Conservation (phyloP, 1,284 basidiomycete genomes). For the Xerocomus nothofagi region DNA sequence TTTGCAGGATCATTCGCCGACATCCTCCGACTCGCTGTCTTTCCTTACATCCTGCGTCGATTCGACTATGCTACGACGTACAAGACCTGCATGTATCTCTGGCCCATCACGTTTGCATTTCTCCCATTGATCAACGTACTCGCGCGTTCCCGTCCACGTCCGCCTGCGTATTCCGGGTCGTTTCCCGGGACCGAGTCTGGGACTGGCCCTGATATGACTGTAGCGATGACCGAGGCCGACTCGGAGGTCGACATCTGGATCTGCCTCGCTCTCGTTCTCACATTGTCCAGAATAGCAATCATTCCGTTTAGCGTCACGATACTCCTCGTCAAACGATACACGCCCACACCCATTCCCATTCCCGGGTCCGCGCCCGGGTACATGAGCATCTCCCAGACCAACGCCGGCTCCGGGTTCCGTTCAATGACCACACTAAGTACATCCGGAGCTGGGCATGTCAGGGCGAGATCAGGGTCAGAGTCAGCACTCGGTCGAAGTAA, state of each 20-base stretch:
- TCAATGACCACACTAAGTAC: background rate
- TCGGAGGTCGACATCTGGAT: constrained; percentile 7
- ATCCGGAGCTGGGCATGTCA: no score
- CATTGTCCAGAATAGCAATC: constrained; percentile 9
- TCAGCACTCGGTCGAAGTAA: constrained; percentile 14
- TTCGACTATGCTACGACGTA: constrained; percentile 19
- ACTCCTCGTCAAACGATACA: constrained; percentile 16
- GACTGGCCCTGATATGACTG: no score
- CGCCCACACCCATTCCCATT: background rate
- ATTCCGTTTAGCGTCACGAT: constrained; percentile 13
- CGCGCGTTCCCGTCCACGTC: background rate
- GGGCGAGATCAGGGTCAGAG: background rate
- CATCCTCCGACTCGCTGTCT: constrained; percentile 7
- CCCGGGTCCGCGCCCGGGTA: background rate
- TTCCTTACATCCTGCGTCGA: constrained; percentile 17
- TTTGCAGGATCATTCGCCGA: constrained; percentile 8
- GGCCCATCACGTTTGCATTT: constrained; percentile 12
- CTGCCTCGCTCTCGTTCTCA: constrained; percentile 11
- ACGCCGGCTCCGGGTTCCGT: background rate
- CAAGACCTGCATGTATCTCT: constrained; percentile 14
- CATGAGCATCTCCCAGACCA: background rate
- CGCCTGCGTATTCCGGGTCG: background rate
- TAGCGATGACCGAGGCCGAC: no score
- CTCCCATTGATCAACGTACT: constrained; percentile 15
- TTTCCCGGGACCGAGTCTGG: background rate